Conservation (phyloP, 257 asterid species). For the Penstemon eatonii region DNA sequence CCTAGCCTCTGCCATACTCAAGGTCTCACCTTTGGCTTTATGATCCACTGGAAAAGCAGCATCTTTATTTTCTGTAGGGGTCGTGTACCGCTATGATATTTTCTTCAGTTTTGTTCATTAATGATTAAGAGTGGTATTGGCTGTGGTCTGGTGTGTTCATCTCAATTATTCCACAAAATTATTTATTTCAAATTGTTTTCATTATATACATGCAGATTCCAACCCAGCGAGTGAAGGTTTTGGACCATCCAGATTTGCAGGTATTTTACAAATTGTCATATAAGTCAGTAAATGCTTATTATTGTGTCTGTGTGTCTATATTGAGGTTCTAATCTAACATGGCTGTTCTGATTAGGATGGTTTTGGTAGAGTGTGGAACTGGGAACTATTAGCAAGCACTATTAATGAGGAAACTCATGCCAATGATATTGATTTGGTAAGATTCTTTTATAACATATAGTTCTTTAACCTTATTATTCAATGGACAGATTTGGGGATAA, state of each 20-base stretch:
- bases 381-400: conserved; percentile 51
- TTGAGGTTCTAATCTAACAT: conserved; percentile 25
- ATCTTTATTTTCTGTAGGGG: conserved; percentile 3
- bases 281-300: conserved; percentile 18
- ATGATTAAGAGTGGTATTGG: neutral
- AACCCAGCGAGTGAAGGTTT: conserved; percentile 61
- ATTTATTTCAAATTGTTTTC: conserved; percentile 16
- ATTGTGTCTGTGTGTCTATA: conserved; percentile 3
- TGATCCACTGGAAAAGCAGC: conserved; percentile 18
- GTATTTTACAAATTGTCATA: conserved; percentile 38
- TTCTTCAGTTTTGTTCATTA: neutral
- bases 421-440: conserved; percentile 63
- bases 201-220: conserved; percentile 59
- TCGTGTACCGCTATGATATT: neutral
- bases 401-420: conserved; percentile 50
- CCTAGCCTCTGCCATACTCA: conserved; percentile 69
- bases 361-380: conserved; percentile 70
- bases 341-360: conserved; percentile 67
- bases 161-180: conserved; percentile 13
- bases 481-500: conserved; percentile 12
- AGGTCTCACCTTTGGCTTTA: conserved; percentile 42
- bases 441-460: conserved; percentile 19
- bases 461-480: conserved; percentile 5
- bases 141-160: neutral
- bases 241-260: conserved; percentile 87